Conservation (phyloP, 805 yeast genomes). For the Kodamaea neixiangensis region DNA sequence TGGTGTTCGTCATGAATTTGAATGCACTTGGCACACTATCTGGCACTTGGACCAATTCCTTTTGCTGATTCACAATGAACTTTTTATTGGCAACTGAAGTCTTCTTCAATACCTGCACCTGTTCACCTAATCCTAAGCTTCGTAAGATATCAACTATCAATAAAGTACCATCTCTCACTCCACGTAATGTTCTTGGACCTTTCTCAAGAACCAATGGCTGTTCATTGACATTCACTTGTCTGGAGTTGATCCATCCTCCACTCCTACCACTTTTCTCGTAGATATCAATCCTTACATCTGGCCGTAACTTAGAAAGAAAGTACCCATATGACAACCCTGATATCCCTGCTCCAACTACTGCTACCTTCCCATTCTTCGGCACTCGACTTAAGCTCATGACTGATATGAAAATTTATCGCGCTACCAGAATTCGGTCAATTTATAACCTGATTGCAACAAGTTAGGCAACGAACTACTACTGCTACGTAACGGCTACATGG, state of each 20-base stretch:
- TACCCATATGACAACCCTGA: constrained; percentile 79
- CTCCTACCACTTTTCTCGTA: constrained; percentile 55
- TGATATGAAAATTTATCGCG: not conserved
- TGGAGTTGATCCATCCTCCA: constrained; percentile 82
- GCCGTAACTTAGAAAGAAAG: constrained; percentile 68
- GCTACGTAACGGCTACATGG: no score
- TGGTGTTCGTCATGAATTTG: constrained; percentile 38
- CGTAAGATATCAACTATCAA: constrained; percentile 61
- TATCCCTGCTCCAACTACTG: constrained; percentile 85
- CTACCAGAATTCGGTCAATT: no score
- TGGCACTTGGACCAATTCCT: constrained; percentile 58
- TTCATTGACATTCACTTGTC: constrained; percentile 29
- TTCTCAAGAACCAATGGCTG: constrained; percentile 57
- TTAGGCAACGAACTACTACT: no score
- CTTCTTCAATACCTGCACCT: constrained; percentile 59
- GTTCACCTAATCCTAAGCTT: constrained; percentile 48
- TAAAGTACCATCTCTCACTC: constrained; percentile 76
- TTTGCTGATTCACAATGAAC: constrained; percentile 53
- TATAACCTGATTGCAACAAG: no score
- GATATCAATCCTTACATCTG: constrained; percentile 67
- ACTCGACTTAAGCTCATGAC: not conserved
- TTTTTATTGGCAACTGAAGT: constrained; percentile 69
- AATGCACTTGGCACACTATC: constrained; percentile 33
- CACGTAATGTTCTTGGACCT: constrained; percentile 91
- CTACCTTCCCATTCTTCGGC: constrained; percentile 41